Conservation (phyloP, 1,139 yeast species). For the Saccharomycopsis hybrid region DNA sequence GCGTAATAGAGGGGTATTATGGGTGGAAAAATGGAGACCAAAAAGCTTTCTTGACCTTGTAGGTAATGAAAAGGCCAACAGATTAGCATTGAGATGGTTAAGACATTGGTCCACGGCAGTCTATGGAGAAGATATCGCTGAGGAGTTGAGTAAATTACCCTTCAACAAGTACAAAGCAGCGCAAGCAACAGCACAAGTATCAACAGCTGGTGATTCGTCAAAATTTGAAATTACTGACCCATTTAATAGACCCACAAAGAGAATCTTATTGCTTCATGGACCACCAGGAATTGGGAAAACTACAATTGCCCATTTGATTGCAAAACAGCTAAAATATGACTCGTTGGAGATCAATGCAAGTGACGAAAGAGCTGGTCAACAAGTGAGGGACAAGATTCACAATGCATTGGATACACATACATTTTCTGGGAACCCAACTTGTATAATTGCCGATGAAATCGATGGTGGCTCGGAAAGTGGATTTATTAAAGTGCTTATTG, state of each 20-base stretch:
- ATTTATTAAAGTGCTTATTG: constrained; percentile 59
- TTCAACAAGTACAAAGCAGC: constrained; percentile 14
- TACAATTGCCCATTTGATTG: constrained; percentile 77
- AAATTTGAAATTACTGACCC: no score
- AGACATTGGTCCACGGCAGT: constrained; percentile 74
- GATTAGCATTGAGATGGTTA: constrained; percentile 71
- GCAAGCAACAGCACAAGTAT: neutral
- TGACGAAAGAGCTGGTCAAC: constrained; percentile 63
- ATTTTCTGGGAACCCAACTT: constrained; percentile 64
- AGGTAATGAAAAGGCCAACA: constrained; percentile 78
- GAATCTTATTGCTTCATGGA: constrained; percentile 73
- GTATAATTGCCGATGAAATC: constrained; percentile 81
- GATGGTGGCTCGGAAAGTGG: constrained; percentile 88
- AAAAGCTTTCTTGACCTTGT: constrained; percentile 58
- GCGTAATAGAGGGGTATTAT: constrained; percentile 29
- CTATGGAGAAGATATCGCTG: constrained; percentile 38
- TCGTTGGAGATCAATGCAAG: constrained; percentile 87
- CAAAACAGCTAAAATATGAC: constrained; percentile 74
- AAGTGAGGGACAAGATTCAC: constrained; percentile 53
- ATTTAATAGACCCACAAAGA: constrained; percentile 63
- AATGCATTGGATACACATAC: constrained; percentile 64
- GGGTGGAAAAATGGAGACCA: constrained; percentile 89
- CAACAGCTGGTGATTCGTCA: constrained; percentile 12
- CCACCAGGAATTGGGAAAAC: constrained; percentile 98
- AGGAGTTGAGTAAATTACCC: constrained; percentile 23